Evolutionary conservation across 345 rosid species (phyloP), one percentile per base, ranked within the genome.

Genomic region (Aurinia saxatilis): DNA sequence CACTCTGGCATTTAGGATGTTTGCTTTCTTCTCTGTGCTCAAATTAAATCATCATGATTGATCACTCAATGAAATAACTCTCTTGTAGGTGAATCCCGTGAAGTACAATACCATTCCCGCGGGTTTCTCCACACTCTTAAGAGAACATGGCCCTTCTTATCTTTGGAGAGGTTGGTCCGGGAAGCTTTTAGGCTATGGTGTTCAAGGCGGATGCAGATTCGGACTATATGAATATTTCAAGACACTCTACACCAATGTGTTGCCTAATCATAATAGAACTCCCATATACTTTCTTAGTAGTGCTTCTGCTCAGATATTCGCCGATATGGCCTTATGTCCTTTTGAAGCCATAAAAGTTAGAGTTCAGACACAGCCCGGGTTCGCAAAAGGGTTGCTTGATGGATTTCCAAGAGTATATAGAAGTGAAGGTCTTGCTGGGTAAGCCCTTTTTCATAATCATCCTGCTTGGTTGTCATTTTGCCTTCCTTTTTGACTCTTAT

Each of bases 81-180:
- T 71, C 57, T 64, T 58, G 8, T 68, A 84, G 84, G 86, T 78
- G 67, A 75, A 81, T 64, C 86, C 81, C 0, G 16, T 75, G 31
- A 84, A 84, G 72, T 81, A 79, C 50, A 58, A 61, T 42, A 78
- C 73, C 57, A 81, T 79, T 31, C 74, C 73, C 1, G 66, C 83
- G 0, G 77, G 86, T 46, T 84, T 78, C 51, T 68, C 74, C 2
- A 74, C 68, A 5, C 74, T 84, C 1, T 71, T 79, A 53, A 76
- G 68, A 73, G 86, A 80, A 60, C 77, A 81, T 73, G 90, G 90
- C 0, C 70, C 51, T 58, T 62, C 77, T 2, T 68, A 78, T 44
- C 78, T 84, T 27, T 81, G 86, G 86, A 76, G 86, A 68, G 90
- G 86, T 63, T 84, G 82, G 90, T 74, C 80, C 1, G 75, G 79